Conservation (phyloP, 2,329 filamentous ascomycete genomes). For the Eutypa lata region DNA sequence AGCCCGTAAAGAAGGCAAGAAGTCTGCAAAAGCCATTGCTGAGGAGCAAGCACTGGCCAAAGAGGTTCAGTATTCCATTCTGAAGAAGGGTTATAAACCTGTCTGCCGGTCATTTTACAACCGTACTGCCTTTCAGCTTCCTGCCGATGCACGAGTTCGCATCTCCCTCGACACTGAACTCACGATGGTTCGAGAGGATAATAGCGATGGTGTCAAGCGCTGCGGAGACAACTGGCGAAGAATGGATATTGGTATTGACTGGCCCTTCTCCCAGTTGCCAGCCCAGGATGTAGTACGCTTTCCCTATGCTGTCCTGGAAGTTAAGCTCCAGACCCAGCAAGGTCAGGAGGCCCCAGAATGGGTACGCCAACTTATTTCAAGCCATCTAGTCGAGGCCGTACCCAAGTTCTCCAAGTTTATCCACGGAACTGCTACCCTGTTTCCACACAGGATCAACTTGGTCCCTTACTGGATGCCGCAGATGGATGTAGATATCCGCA, state of each 20-base stretch:
- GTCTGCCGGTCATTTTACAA: conserved; percentile 98
- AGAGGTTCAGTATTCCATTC: conserved; percentile 89
- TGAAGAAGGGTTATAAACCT: conserved; percentile 82
- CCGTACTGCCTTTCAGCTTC: conserved; percentile 94
- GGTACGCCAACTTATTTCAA: conserved; percentile 89
- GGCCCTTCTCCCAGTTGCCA: conserved; percentile 85
- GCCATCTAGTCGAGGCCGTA: conserved; percentile 95
- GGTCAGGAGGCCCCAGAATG: conserved; percentile 95
- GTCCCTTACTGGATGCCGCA: conserved; percentile 97
- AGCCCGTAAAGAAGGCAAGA: conserved; percentile 91
- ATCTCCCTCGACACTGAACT: conserved; percentile 96
- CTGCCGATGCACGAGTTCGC: conserved; percentile 90
- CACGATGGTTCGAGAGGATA: conserved; percentile 93
- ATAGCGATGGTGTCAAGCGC: conserved; percentile 74
- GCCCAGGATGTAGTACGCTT: conserved; percentile 84
- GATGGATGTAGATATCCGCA: conserved; percentile 97
- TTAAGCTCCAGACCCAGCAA: conserved; percentile 94
- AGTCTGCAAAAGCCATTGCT: conserved; percentile 84
- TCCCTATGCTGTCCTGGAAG: conserved; percentile 93
- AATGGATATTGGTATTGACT: conserved; percentile 97
- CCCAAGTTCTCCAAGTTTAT: conserved; percentile 99
- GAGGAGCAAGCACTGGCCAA: conserved; percentile 85
- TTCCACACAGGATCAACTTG: conserved; percentile 82
- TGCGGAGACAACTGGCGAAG: conserved; percentile 90
- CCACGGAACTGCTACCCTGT: conserved; percentile 84